Percentiles rank a stretch among this genome's conserved stretches.
phyloP scores from a whole-genome alignment of 2,329 filamentous ascomycete genomes.

The Monascus ruber region DNA sequence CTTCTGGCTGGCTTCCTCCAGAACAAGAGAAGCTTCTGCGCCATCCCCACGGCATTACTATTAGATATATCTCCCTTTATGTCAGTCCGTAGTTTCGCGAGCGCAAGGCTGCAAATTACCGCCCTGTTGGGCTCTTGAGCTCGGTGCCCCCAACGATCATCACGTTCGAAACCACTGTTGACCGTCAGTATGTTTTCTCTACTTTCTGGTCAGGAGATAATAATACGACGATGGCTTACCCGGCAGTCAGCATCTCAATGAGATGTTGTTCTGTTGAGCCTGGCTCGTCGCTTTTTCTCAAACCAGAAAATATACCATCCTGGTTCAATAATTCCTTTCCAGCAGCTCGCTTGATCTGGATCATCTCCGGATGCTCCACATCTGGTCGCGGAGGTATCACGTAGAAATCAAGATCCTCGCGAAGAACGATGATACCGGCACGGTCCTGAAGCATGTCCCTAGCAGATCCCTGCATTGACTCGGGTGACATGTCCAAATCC shows the following conservation, averaged over 20 bases:
- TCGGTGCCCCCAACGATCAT: constrained; percentile 90
- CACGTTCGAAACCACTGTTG: constrained; percentile 82
- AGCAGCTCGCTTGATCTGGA: constrained; percentile 87
- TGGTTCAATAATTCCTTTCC: constrained; percentile 77
- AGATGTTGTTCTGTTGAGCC: constrained; percentile 96
- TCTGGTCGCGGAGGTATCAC: constrained; percentile 78
- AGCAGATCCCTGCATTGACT: constrained; percentile 58
- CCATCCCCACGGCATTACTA: constrained; percentile 81
- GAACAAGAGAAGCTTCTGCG: constrained; percentile 92
- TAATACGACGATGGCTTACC: constrained; percentile 47
- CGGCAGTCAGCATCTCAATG: constrained; percentile 97
- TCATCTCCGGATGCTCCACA: constrained; percentile 82
- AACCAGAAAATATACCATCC: constrained; percentile 87
- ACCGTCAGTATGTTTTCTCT: background rate
- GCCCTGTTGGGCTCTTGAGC: constrained; percentile 98
- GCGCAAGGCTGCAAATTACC: constrained; percentile 89
- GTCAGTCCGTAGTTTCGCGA: constrained; percentile 85
- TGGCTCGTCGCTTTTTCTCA: constrained; percentile 88
- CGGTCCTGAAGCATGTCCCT: constrained; percentile 73
- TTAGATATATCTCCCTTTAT: constrained; percentile 67
- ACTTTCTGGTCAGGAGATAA: no score
- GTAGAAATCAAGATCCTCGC: constrained; percentile 96
- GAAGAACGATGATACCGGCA: constrained; percentile 90
- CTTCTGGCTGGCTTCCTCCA: constrained; percentile 93
- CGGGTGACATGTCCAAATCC: constrained; percentile 52